Base-by-base conservation (phyloP, 805 yeast genomes). In the Yarrowia hollandica region DNA sequence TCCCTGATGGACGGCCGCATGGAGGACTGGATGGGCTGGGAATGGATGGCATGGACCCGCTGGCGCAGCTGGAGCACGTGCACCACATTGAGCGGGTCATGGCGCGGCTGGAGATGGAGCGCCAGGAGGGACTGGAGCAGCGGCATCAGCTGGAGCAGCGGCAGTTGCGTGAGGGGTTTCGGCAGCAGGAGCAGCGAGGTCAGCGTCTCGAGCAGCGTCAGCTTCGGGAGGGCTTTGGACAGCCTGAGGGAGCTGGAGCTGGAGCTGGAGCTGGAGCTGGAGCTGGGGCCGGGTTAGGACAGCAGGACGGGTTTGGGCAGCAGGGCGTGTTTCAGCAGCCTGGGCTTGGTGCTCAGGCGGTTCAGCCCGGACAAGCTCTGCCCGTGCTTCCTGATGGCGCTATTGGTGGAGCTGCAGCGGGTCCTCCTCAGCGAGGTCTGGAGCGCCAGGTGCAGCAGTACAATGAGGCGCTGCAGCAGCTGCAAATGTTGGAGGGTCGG, bases 51-150 rank as follows among this genome's bases (percentile, higher is more conserved):
- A 48, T 31, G 16, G 39, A 48, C 55, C 55, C 55, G 4, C 28
- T 48, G 39, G 55, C 30, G 2, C 55, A 48, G 55, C 31, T 48
- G 22, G 55, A 48, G 16, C 55, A 48, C 9, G 39, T 48, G 14
- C 55, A 48, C 21, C 38, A 48, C 15, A 48, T 48, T 22, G 55
- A 48, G 39, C 55, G 55, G 8, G 55, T 48, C 28, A 48, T 48
- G 55, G 39, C 55, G 21, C 55, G 55, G 1, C 21, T 48, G 55
- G 55, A 48, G 39, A 48, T 48, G 55, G 39, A 33, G 39, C 55
- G 55, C 5, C 54, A 44, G 37, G 54, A 44, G 25, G 54, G 54
- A n/a, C 25, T 44, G 37, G 54, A 44, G 37, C 54, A 44, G 18
- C 54, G 37, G 18, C 54, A 44, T 11, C 37, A 30, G 37, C 35